Evolutionary conservation across 257 asterid species (phyloP).

Genomic region (Linderniella brevidens): DNA sequence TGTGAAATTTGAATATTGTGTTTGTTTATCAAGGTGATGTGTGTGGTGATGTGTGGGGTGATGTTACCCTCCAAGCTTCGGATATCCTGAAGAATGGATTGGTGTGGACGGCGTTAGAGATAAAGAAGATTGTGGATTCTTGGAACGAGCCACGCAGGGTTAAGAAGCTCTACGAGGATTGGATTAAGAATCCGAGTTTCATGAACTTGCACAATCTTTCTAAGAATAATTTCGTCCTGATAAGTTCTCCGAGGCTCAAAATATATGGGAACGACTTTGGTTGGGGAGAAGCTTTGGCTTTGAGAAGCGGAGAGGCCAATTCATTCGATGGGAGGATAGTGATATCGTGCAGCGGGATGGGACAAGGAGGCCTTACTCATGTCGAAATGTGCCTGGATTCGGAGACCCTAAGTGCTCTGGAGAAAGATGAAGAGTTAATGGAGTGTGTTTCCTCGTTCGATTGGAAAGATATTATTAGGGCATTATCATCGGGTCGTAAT

Average conservation of each 20-base stretch:
- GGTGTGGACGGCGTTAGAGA: constrained; percentile 32
- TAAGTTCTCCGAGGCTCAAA: constrained; percentile 31
- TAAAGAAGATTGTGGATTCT: constrained; percentile 15
- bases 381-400: constrained; percentile 23
- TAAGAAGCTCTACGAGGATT: constrained; percentile 10
- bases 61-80: constrained; percentile 10
- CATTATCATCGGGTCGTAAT: too few species aligned
- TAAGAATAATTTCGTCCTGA: constrained; percentile 8
- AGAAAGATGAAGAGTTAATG: constrained; percentile 26
- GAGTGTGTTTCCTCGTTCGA: constrained; percentile 6
- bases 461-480: too few species aligned
- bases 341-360: constrained; percentile 13
- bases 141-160: constrained; percentile 10
- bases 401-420: constrained; percentile 19
- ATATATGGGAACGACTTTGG: constrained; percentile 18
- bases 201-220: neutral
- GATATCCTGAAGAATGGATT: constrained; percentile 16
- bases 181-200: constrained; percentile 21
- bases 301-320: constrained; percentile 28
- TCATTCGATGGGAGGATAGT: constrained; percentile 23
- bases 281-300: constrained; percentile 15
- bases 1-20: too few species aligned
- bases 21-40: too few species aligned
- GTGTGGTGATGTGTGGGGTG: too few species aligned
- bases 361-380: constrained; percentile 31